A percentile compares a stretch with the other conserved stretches of the same genome.
phyloP scores from a whole-genome alignment of 176 grass and related monocot species.

The Lolium multiflorum region DNA sequence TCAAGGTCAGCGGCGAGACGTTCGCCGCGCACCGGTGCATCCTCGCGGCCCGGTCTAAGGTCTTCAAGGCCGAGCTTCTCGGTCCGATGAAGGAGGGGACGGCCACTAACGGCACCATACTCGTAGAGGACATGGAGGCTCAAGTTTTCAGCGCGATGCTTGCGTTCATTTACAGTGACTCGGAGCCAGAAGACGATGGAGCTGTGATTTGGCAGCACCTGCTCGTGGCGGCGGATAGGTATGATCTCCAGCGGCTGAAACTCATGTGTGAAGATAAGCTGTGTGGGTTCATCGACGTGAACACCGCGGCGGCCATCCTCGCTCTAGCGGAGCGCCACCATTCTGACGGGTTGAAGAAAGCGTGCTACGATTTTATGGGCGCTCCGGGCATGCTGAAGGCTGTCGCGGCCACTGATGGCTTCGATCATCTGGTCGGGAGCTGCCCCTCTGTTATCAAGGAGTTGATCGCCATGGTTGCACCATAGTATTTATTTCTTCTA shows the following conservation, averaged over 20 bases:
- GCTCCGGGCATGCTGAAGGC: background rate
- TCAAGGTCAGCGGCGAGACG: too few relatives aligned
- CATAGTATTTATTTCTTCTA: background rate
- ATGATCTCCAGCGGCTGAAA: background rate
- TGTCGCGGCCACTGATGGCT: background rate
- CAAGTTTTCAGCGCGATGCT: background rate
- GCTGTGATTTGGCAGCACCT: background rate
- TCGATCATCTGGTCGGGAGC: background rate
- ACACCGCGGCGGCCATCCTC: background rate
- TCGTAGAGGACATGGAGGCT: background rate
- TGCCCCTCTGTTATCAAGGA: background rate
- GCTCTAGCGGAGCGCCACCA: background rate
- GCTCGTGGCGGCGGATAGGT: background rate
- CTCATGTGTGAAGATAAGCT: conserved; percentile 3
- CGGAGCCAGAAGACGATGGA: background rate
- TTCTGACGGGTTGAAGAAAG: background rate
- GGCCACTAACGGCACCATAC: too few relatives aligned
- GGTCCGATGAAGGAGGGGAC: too few relatives aligned
- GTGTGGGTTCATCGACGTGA: background rate
- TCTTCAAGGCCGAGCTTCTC: too few relatives aligned
- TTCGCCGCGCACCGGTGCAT: too few relatives aligned
- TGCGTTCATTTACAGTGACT: background rate
- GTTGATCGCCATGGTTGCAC: background rate
- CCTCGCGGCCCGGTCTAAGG: too few relatives aligned
- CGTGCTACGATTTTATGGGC: background rate